Evolutionary conservation across 768 basidiomycete species (phyloP).

Genomic region (Botryobasidium botryosum): DNA sequence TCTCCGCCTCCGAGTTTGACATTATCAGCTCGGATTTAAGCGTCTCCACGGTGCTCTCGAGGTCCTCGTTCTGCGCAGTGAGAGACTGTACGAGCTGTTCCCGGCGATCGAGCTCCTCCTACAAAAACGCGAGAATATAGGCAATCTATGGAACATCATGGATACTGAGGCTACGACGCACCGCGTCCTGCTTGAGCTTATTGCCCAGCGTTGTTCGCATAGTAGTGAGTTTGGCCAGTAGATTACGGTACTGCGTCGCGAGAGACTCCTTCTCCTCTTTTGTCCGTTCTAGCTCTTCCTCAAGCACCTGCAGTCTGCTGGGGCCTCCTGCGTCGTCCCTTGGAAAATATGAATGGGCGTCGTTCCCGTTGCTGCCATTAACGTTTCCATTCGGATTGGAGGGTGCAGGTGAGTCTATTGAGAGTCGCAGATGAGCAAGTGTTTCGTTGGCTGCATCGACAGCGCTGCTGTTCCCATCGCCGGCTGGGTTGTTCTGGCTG

Average conservation of each 20-base stretch:
- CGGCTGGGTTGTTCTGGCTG: too few relatives aligned
- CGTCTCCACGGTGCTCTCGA: slow-evolving; percentile 52
- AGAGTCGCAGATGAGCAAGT: slow-evolving; percentile 11
- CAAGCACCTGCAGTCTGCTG: slow-evolving; percentile 41
- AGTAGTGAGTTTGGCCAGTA: slow-evolving; percentile 75
- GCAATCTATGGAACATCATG: background rate
- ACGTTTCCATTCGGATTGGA: slow-evolving; percentile 2
- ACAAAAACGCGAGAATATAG: slow-evolving; percentile 14
- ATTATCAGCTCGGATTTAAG: slow-evolving; percentile 64
- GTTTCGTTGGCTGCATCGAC: slow-evolving; percentile 12
- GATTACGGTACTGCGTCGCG: slow-evolving; percentile 65
- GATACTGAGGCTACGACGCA: slow-evolving; percentile 26
- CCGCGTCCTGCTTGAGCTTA: slow-evolving; percentile 92
- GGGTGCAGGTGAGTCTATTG: slow-evolving; percentile 8
- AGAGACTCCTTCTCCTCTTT: slow-evolving; percentile 79
- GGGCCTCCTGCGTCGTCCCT: slow-evolving; percentile 28
- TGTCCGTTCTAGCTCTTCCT: slow-evolving; percentile 57
- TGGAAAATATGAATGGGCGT: background rate
- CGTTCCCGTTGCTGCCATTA: background rate
- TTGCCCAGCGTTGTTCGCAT: slow-evolving; percentile 91
- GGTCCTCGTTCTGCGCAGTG: slow-evolving; percentile 59
- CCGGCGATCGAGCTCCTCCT: slow-evolving; percentile 97
- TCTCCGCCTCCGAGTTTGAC: slow-evolving; percentile 60
- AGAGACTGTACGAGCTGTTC: slow-evolving; percentile 72
- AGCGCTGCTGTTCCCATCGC: too few relatives aligned